Evolutionary conservation across 179 eudicot genomes (phyloP).

Genomic region (Actinidia chinensis): DNA sequence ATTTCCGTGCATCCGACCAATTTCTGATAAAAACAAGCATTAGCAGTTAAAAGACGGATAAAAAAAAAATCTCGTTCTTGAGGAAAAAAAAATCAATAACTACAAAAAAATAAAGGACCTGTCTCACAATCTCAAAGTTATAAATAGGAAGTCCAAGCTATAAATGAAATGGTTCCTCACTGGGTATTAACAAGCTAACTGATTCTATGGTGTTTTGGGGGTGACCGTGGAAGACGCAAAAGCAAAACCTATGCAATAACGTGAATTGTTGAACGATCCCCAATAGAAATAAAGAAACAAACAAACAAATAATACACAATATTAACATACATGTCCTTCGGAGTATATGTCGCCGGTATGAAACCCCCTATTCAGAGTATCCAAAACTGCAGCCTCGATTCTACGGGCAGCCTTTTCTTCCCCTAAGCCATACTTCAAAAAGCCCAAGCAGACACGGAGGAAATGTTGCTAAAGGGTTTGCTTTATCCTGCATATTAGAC

Average conservation of each 20-base stretch:
- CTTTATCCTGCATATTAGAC: conserved; percentile 58
- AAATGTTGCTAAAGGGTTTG: conserved; percentile 90
- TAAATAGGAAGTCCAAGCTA: too few relatives aligned
- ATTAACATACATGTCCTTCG: conserved; percentile 60
- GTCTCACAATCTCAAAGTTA: not conserved
- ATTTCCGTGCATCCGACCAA: conserved; percentile 91
- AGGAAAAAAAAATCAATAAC: not conserved
- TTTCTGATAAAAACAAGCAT: conserved; percentile 63
- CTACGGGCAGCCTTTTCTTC: conserved; percentile 83
- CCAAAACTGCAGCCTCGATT: conserved; percentile 81
- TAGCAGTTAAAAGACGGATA: not conserved
- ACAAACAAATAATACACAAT: not conserved
- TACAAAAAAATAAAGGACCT: not conserved
- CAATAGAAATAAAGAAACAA: not conserved
- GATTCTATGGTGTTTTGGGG: too few relatives aligned
- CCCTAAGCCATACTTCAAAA: conserved; percentile 80
- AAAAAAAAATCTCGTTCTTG: not conserved
- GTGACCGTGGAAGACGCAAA: too few relatives aligned
- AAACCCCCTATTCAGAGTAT: conserved; percentile 65
- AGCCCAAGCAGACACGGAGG: conserved; percentile 98
- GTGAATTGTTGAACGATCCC: not conserved
- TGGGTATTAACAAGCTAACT: too few relatives aligned
- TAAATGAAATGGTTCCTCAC: too few relatives aligned
- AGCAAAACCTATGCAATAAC: not conserved
- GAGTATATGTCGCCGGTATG: conserved; percentile 92